Conservation (phyloP, 352 stramenopile genomes). For the Phytophthora nicotianae region DNA sequence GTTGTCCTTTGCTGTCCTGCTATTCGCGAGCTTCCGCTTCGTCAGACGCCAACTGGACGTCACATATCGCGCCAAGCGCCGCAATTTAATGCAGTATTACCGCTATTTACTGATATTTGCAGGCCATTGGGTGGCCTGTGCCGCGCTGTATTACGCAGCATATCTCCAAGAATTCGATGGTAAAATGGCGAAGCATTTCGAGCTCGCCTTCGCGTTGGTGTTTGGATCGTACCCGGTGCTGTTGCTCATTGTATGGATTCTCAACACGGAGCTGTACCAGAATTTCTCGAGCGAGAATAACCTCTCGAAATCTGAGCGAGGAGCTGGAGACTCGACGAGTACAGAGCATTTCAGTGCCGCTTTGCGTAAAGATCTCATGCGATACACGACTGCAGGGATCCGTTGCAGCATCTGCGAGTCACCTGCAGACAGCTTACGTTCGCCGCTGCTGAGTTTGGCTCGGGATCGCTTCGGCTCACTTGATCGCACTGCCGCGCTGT, state of each 20-base stretch:
- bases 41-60: slow-evolving; percentile 83
- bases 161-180: slow-evolving; percentile 74
- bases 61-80: slow-evolving; percentile 83
- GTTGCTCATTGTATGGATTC: slow-evolving; percentile 74
- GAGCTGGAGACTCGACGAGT: slow-evolving; percentile 37
- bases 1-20: slow-evolving; percentile 69
- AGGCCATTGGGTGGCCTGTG: slow-evolving; percentile 71
- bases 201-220: slow-evolving; percentile 67
- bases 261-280: slow-evolving; percentile 87
- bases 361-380: slow-evolving; percentile 84
- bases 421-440: slow-evolving; percentile 48
- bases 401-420: slow-evolving; percentile 77
- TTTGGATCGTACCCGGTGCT: slow-evolving; percentile 79
- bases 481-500: slow-evolving; percentile 51
- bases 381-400: slow-evolving; percentile 85
- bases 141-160: slow-evolving; percentile 71
- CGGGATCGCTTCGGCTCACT: slow-evolving; percentile 43
- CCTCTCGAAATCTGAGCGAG: slow-evolving; percentile 58
- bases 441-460: slow-evolving; percentile 44
- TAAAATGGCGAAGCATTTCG: slow-evolving; percentile 54
- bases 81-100: slow-evolving; percentile 87
- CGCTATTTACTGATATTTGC: slow-evolving; percentile 82
- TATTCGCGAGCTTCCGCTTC: slow-evolving; percentile 88
- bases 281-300: slow-evolving; percentile 77
- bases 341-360: slow-evolving; percentile 85